Conservation (phyloP, 2,329 filamentous ascomycete species). For the Ophiocordyceps sinensis region DNA sequence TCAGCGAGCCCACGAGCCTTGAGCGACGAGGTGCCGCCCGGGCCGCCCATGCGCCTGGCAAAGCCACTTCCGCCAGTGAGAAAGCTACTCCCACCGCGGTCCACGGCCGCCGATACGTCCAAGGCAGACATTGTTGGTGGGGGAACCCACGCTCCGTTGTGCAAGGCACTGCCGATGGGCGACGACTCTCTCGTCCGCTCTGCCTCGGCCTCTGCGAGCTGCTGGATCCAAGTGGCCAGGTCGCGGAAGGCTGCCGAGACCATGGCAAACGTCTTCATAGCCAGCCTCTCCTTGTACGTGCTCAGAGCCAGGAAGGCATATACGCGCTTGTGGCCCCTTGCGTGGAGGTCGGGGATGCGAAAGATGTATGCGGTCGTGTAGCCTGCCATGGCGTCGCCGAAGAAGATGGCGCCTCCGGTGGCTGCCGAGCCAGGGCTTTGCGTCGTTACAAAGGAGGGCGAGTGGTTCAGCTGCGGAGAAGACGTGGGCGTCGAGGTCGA, state of each 20-base stretch:
- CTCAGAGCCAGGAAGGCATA: slow-evolving; percentile 53
- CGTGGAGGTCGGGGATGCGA: slow-evolving; percentile 52
- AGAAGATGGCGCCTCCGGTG: slow-evolving; percentile 53
- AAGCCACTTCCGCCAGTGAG: slow-evolving; percentile 41
- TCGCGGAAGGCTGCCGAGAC: slow-evolving; percentile 49
- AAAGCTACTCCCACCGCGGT: slow-evolving; percentile 38
- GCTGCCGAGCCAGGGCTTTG: slow-evolving; percentile 38
- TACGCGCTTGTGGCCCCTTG: slow-evolving; percentile 52
- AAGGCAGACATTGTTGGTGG: slow-evolving; percentile 12
- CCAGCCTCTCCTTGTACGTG: slow-evolving; percentile 48
- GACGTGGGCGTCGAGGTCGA: slow-evolving; percentile 23
- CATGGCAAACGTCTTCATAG: slow-evolving; percentile 52
- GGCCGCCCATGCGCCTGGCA: slow-evolving; percentile 41
- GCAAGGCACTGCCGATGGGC: slow-evolving; percentile 23
- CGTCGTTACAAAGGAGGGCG: slow-evolving; percentile 38
- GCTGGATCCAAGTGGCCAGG: slow-evolving; percentile 50
- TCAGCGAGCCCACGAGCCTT: slow-evolving; percentile 49
- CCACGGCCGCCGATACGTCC: slow-evolving; percentile 16
- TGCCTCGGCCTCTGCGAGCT: slow-evolving; percentile 47
- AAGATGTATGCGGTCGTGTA: slow-evolving; percentile 60
- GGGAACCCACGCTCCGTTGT: slow-evolving; percentile 18
- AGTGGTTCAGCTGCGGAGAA: slow-evolving; percentile 19
- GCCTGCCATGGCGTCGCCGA: slow-evolving; percentile 48
- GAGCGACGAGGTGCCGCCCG: slow-evolving; percentile 38
- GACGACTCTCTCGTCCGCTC: slow-evolving; percentile 36